Base-by-base conservation (phyloP, 768 basidiomycete genomes). In the Tricholoma furcatifolium region DNA sequence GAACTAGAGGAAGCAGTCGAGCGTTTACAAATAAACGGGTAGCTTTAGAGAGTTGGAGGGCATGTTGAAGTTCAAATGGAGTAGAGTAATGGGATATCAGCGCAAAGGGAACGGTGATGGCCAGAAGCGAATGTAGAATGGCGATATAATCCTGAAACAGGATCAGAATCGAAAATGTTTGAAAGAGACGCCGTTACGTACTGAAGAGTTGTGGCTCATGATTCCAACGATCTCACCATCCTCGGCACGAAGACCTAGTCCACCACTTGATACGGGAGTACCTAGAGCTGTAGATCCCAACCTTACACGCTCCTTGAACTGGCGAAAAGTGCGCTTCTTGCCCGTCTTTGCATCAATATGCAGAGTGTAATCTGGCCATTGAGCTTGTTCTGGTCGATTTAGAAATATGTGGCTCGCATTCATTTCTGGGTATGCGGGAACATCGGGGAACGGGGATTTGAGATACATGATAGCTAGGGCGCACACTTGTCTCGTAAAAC, bases 191-290 rank as follows among this genome's bases (percentile, higher is more conserved):
- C n/a, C 27, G 27, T 47, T 18, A 65, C 81, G 57, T 67, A 88
- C 89, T 64, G 83, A 62, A 32, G 79, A 84, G 62, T 91, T 91
- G 42, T 85, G 77, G 65, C 80, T 81, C 62, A 89, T 76, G 14
- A 91, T 79, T 6, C 86, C 89, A 17, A 89, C 74, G 20, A 88
- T 79, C 47, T 87, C 84, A 0, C 72, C 73, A 17, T 76, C 70
- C 38, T 70, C 71, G 0, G 66, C 64, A 5, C 66, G 60, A 10
- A 91, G 62, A 0, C 78, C 85, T 1, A 87, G 69, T 0, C 88
- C 86, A 0, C 85, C 85, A 15, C 76, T 63, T 0, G 68, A 57
- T 11, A 68, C 53, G 5, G 79, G 72, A n/a, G 69, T 63, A 2
- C 70, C 78, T 11, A 89, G 70, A 0, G 79, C 84, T 0, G 85